phyloP scores from a whole-genome alignment of 164 flowering plant genomes.

The Dillenia suffruticosa region DNA sequence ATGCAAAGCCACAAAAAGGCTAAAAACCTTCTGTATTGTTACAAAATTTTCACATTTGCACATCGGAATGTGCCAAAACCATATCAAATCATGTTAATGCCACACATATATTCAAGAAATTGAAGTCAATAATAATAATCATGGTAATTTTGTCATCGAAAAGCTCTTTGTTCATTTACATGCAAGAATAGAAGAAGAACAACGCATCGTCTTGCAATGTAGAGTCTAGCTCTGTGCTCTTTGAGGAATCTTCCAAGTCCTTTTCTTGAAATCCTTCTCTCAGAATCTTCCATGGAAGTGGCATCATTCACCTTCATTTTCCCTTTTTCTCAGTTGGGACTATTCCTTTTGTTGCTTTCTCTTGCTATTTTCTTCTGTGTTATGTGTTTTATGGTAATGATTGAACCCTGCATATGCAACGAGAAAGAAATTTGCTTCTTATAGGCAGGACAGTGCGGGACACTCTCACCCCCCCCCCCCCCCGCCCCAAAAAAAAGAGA shows the following conservation, averaged over 20 bases:
- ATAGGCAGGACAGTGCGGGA: constrained; percentile 14
- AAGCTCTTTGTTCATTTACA: not conserved
- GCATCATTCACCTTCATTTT: constrained; percentile 23
- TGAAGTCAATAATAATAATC: too few relatives aligned
- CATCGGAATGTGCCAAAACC: too few relatives aligned
- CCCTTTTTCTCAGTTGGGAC: not conserved
- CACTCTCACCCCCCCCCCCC: constrained; percentile 6
- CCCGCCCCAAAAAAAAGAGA: too few relatives aligned
- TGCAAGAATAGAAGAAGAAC: constrained; percentile 35
- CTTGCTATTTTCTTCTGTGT: not conserved
- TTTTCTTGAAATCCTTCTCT: constrained; percentile 26
- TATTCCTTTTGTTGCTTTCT: not conserved
- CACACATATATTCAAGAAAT: too few relatives aligned
- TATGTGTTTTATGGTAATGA: not conserved
- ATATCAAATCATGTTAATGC: too few relatives aligned
- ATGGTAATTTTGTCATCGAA: too few relatives aligned
- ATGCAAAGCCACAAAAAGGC: too few relatives aligned
- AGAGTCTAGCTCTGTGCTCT: constrained; percentile 38
- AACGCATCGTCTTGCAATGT: constrained; percentile 34
- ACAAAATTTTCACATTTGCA: too few relatives aligned
- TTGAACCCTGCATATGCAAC: not conserved
- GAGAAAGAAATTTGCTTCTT: constrained; percentile 5
- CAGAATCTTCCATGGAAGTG: constrained; percentile 18
- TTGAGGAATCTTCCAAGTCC: constrained; percentile 26
- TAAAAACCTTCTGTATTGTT: too few relatives aligned